Evolutionary conservation across 768 basidiomycete species (phyloP), one percentile per base, ranked within the genome.

Genomic region (Terana coerulea): DNA sequence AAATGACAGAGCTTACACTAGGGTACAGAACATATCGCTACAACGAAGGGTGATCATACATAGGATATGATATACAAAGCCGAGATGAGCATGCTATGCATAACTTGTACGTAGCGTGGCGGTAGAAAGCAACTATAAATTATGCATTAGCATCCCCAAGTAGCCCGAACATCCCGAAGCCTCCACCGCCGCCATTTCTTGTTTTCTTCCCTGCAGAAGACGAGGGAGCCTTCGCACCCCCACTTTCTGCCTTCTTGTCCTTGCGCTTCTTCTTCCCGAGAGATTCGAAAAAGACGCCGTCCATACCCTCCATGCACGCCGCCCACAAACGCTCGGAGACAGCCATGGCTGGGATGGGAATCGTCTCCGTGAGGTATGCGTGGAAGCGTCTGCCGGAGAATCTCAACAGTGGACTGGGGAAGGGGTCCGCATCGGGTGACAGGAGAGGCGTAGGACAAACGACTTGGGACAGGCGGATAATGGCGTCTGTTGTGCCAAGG

Each of bases 331-430:
- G 66, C 15, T 67, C 55, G 10, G 72, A 62, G n/a, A 56, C 42
- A 2, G 34, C 47, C 10, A 29, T 35, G 3, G 61, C 55, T 29
- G 63, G 43, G 21, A 62, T 50, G 7, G 28, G 28, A 17, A 12
- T 34, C 22, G 49, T 35, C 15, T 66, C 61, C 12, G 75, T 74
- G 51, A 91, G 64, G 31, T 70, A 68, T 0, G 69, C 60, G 64
- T 92, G 88, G 56, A 89, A 81, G 22, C 53, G 57, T 58, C 62
- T 66, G 5, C 89, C 86, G 1, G 88, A 89, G 49, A 89, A 77
- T 0, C 60, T 55, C 40, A 73, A 72, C 14, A 73, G 72, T 36
- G 75, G 69, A 46, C 69, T 70, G 6, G 79, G 76, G 21, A 55
- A 36, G 10, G 33, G 25, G 12, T 21, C 47, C 7, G 81, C 65